These are phyloP conservation scores for Tricholoma terreum DNA, from an alignment of 768 basidiomycete genomes.

Conservation along the genomic window DNA sequence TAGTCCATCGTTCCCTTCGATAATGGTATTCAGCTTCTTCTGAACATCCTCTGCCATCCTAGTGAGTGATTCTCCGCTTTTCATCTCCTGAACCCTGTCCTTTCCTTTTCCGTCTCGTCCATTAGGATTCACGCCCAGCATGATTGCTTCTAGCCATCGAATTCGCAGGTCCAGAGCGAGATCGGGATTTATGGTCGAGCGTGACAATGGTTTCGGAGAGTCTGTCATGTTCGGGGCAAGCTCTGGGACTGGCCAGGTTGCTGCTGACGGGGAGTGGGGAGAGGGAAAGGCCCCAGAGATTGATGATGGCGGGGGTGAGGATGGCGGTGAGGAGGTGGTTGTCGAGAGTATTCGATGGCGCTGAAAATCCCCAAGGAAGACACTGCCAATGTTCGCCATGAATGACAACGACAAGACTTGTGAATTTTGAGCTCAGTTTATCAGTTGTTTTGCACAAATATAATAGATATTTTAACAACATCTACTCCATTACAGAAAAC, in stretches of 20 bases:
- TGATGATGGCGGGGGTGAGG: slow-evolving; percentile 39
- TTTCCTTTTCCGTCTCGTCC: slow-evolving; percentile 31
- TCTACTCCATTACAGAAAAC: no score
- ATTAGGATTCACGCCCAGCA: slow-evolving; percentile 60
- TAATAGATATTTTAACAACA: no score
- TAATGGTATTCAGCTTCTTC: slow-evolving; percentile 48
- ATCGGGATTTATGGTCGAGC: slow-evolving; percentile 52
- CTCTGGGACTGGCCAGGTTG: slow-evolving; percentile 15
- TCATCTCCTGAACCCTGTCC: slow-evolving; percentile 34
- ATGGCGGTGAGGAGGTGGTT: slow-evolving; percentile 32
- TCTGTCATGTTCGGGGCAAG: slow-evolving; percentile 1
- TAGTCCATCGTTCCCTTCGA: slow-evolving; percentile 69
- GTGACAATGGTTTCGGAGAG: slow-evolving; percentile 6
- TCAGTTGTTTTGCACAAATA: no score
- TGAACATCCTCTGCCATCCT: slow-evolving; percentile 62
- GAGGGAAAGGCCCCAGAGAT: slow-evolving; percentile 33
- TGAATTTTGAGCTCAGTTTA: no score
- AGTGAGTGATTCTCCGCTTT: slow-evolving; percentile 53
- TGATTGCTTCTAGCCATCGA: slow-evolving; percentile 76
- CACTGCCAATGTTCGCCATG: slow-evolving; percentile 68
- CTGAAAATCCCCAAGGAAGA: slow-evolving; percentile 76
- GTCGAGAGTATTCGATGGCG: slow-evolving; percentile 55
- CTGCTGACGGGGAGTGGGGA: slow-evolving; percentile 20
- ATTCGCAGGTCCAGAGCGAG: slow-evolving; percentile 74
- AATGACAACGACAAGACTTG: neutral